phyloP scores from a whole-genome alignment of 768 basidiomycete species.

The Trametes gibbosa region DNA sequence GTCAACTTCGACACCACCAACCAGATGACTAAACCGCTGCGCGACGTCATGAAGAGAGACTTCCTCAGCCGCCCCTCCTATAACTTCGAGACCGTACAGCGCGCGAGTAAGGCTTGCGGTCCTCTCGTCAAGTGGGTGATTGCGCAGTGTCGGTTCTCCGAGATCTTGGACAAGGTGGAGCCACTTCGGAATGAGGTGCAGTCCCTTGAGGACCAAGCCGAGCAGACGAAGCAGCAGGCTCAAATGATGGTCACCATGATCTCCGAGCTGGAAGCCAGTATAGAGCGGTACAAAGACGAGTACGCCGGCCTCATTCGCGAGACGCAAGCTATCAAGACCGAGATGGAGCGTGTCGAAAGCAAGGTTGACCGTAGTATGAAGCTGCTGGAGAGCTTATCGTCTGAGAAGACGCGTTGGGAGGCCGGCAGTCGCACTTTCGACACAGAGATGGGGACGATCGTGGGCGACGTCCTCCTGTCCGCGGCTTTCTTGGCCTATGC shows the following conservation, averaged over 20 bases:
- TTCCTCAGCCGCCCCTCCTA: conserved; percentile 88
- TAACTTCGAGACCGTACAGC: conserved; percentile 94
- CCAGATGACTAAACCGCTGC: conserved; percentile 86
- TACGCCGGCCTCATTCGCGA: conserved; percentile 96
- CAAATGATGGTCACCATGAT: conserved; percentile 89
- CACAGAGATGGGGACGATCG: conserved; percentile 97
- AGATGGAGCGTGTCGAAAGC: conserved; percentile 97
- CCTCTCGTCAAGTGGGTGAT: conserved; percentile 98
- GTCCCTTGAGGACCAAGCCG: conserved; percentile 88
- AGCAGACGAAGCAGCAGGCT: conserved; percentile 94
- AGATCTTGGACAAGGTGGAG: conserved; percentile 95
- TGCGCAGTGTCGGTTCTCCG: conserved; percentile 95
- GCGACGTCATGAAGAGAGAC: conserved; percentile 89
- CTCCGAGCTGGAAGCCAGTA: conserved; percentile 87
- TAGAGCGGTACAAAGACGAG: conserved; percentile 92
- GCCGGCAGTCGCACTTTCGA: conserved; percentile 93
- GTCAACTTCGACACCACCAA: conserved; percentile 91
- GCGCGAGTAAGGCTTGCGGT: conserved; percentile 95
- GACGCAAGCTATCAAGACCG: conserved; percentile 93
- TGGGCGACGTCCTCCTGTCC: conserved; percentile 93
- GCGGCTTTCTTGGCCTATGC: conserved; percentile 96
- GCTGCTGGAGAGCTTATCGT: conserved; percentile 88
- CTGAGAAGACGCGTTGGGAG: conserved; percentile 94
- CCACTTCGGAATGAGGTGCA: conserved; percentile 95
- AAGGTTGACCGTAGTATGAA: conserved; percentile 98